phyloP scores from a whole-genome alignment of 495 filamentous ascomycete genomes.

The Diplogelasinospora grovesii region DNA sequence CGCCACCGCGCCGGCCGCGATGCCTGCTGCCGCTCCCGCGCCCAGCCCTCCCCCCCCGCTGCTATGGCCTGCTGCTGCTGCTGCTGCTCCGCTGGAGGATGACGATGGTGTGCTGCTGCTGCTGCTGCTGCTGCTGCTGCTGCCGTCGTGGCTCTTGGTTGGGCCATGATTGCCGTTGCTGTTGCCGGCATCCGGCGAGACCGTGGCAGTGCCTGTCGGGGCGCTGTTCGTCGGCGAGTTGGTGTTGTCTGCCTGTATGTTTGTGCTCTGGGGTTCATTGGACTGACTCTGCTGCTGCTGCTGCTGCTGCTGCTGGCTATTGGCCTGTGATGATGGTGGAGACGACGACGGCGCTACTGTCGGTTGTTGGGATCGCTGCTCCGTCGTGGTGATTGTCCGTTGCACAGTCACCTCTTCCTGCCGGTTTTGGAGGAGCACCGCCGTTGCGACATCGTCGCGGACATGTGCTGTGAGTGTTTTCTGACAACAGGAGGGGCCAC shows the following conservation, averaged over 20 bases:
- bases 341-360: not conserved
- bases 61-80: not conserved
- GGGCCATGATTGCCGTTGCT: not conserved
- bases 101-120: not conserved
- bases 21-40: slow-evolving; percentile 17
- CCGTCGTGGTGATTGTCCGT: too few relatives aligned
- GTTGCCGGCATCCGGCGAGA: not conserved
- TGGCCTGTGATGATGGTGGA: not conserved
- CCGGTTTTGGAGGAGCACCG: slow-evolving; percentile 1
- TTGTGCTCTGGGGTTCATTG: too few relatives aligned
- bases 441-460: slow-evolving; percentile 1
- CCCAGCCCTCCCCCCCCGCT: slow-evolving; percentile 5
- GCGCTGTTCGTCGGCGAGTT: not conserved
- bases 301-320: not conserved
- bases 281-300: not conserved
- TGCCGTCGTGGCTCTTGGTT: not conserved
- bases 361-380: too few relatives aligned
- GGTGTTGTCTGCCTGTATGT: not conserved
- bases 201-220: not conserved
- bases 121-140: not conserved
- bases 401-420: not conserved
- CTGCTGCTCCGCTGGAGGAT: slow-evolving; percentile 3
- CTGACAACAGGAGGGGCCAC: not conserved
- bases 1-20: slow-evolving; percentile 14
- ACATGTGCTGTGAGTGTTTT: not conserved